Evolutionary conservation across 2,329 filamentous ascomycete genomes (phyloP).

Genomic region (Aspergillus quadricinctus): DNA sequence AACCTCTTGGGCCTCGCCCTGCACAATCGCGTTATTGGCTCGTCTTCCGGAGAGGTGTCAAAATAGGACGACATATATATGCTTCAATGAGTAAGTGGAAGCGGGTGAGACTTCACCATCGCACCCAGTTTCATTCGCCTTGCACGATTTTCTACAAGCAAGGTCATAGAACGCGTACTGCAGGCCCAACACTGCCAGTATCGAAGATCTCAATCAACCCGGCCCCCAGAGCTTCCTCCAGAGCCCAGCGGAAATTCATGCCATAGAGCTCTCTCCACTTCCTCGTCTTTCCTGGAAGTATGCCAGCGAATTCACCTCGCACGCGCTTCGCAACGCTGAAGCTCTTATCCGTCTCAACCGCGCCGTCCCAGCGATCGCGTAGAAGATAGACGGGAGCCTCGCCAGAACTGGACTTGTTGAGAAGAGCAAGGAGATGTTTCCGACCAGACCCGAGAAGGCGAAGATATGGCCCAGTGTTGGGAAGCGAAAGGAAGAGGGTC

Average conservation of each 20-base stretch:
- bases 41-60: not conserved
- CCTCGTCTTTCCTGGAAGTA: conserved; percentile 55
- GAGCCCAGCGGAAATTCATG: conserved; percentile 55
- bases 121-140: not conserved
- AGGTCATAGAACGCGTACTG: conserved; percentile 40
- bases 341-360: conserved; percentile 44
- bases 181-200: conserved; percentile 58
- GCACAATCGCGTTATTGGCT: not conserved
- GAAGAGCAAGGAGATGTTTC: conserved; percentile 50
- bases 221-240: conserved; percentile 58
- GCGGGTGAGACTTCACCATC: not conserved
- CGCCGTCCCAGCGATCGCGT: conserved; percentile 61
- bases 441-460: conserved; percentile 53
- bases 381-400: conserved; percentile 53
- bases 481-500: conserved; percentile 52
- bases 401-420: conserved; percentile 49
- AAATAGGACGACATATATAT: not conserved
- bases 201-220: conserved; percentile 60
- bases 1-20: not conserved
- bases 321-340: conserved; percentile 49
- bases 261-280: conserved; percentile 61
- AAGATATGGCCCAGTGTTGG: conserved; percentile 57
- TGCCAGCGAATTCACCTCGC: conserved; percentile 53
- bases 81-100: not conserved
- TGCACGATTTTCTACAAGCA: not conserved